These are phyloP conservation scores for Rubroboletus pulcherrimus DNA, from an alignment of 768 basidiomycete genomes.

Conservation along the genomic window DNA sequence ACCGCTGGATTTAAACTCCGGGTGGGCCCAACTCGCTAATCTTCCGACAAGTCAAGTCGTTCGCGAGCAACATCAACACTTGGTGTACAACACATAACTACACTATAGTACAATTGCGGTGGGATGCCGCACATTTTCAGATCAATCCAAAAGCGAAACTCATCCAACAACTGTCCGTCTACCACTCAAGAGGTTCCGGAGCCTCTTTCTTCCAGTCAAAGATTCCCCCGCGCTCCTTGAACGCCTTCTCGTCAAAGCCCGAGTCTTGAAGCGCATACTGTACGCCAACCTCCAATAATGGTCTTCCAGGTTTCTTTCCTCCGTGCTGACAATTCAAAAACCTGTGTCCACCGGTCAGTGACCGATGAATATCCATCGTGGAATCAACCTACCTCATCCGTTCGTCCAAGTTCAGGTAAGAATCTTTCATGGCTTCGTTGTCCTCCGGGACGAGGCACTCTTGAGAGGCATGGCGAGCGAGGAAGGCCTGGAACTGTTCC, in stretches of 20 bases:
- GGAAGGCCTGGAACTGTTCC: constrained; percentile 35
- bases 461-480: constrained; percentile 32
- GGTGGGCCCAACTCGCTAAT: too few species aligned
- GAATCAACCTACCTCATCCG: constrained; percentile 31
- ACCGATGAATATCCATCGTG: not conserved
- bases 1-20: too few species aligned
- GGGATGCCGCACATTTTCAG: not conserved
- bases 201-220: constrained; percentile 34
- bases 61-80: not conserved
- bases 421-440: constrained; percentile 39
- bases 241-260: constrained; percentile 32
- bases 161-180: not conserved
- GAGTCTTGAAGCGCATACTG: constrained; percentile 31
- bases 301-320: constrained; percentile 25
- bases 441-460: constrained; percentile 35
- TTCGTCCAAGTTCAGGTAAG: constrained; percentile 39
- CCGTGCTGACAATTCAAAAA: constrained; percentile 36
- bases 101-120: not conserved
- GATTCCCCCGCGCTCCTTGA: constrained; percentile 31
- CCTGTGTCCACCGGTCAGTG: constrained; percentile 10
- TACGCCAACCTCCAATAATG: constrained; percentile 35
- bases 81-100: not conserved
- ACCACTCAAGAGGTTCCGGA: not conserved
- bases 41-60: too few species aligned
- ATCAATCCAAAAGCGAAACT: not conserved